Base-by-base conservation (phyloP, 2,329 filamentous ascomycete species). In the Ilyonectria robusta region DNA sequence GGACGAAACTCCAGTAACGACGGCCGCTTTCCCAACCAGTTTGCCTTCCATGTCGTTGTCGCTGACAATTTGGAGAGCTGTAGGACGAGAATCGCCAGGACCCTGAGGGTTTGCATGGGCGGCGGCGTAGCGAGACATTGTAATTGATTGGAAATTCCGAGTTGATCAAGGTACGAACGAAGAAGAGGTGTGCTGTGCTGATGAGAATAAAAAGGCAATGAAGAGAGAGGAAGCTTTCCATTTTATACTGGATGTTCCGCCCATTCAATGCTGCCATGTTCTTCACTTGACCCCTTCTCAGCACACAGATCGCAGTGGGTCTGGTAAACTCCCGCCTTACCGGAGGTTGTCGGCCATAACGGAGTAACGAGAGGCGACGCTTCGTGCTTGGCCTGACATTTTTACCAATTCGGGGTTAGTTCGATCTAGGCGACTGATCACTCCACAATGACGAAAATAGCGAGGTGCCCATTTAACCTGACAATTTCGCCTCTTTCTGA, bases 51-150 rank as follows among this genome's bases (percentile, higher is more conserved):
- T 40, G 9, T 37, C 19, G 11, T 57, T 57, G n/a, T 65, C 63
- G 11, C 37, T 51, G 33, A 65, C 42, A 37, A 66, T 62, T 10
- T 62, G 63, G 35, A 73, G 33, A 3, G 71, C 64, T 2, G 71
- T 73, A 6, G 67, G 71, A 0, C 71, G 60, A 9, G 67, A 50
- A 13, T 73, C 71, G 0, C 71, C 67, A 0, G 71, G 64, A 2
- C 71, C 71, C 4, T 68, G 17, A 19, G 62, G 48, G 19, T 60
- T 60, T 4, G 19, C 19, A 13, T 65, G 62, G 15, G 8, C 48
- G 9, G 31, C n/a, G 3, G 50, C 17, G 56, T 65, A 65, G 21
- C 33, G 62, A 44, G 62, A 65, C 62, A 65, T 65, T 47, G 40
- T 19, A 5, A 13, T 57, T 6, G 35, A 11, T 33, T 33, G 31